Conservation (phyloP, 176 grass and related monocot genomes). For the Luzula sylvatica region DNA sequence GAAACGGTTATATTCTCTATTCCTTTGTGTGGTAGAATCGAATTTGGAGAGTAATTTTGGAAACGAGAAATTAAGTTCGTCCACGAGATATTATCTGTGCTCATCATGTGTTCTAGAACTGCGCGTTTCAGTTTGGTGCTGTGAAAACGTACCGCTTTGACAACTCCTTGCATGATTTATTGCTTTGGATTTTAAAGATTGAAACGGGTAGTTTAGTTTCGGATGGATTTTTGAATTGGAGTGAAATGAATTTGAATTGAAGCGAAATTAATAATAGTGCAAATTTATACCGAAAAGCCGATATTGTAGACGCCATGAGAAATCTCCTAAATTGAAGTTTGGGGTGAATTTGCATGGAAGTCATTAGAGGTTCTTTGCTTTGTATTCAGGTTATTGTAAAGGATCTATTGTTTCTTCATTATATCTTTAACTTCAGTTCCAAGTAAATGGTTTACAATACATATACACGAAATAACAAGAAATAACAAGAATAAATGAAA, state of each 20-base stretch:
- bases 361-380: constrained; percentile 17
- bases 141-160: constrained; percentile 41
- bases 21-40: constrained; percentile 59
- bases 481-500: too few relatives aligned
- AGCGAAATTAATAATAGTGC: background rate
- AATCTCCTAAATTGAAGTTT: constrained; percentile 3
- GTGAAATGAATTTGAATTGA: background rate
- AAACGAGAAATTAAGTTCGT: constrained; percentile 49
- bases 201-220: background rate
- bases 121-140: constrained; percentile 47
- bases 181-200: background rate
- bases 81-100: constrained; percentile 67
- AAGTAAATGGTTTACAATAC: too few relatives aligned
- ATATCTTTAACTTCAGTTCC: too few relatives aligned
- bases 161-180: constrained; percentile 59
- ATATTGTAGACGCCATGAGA: constrained; percentile 2
- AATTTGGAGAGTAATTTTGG: constrained; percentile 33
- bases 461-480: too few relatives aligned
- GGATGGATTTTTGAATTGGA: background rate
- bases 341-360: background rate
- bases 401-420: constrained; percentile 1
- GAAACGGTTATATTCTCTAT: constrained; percentile 78
- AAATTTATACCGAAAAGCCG: constrained; percentile 7
- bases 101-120: constrained; percentile 60
- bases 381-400: background rate